Conservation (phyloP, 2,329 filamentous ascomycete species). For the Neoscytalidium dimidiatum region DNA sequence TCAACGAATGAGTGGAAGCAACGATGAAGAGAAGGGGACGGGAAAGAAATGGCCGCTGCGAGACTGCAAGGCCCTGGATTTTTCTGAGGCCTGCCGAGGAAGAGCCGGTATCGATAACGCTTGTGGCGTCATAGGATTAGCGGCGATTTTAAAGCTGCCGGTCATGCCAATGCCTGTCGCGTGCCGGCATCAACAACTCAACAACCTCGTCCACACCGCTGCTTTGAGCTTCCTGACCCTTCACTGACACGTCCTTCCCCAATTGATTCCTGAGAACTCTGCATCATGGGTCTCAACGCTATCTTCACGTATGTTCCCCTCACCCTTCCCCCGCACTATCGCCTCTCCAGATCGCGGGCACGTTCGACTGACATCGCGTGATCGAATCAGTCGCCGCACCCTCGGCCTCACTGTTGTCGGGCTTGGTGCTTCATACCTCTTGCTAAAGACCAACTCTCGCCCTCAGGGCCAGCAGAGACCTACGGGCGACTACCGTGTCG, state of each 20-base stretch:
- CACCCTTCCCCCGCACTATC: background rate
- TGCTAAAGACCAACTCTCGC: conserved; percentile 33
- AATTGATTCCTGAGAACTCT: background rate
- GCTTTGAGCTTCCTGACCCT: background rate
- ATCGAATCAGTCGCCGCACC: conserved; percentile 32
- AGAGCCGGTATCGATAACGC: conserved; percentile 11
- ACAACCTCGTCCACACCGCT: conserved; percentile 9
- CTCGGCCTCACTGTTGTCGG: conserved; percentile 33
- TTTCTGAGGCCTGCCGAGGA: background rate
- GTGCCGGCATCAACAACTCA: conserved; percentile 7
- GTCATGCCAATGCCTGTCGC: conserved; percentile 10
- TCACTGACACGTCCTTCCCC: background rate
- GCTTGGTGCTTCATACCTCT: conserved; percentile 34
- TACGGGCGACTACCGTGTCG: conserved; percentile 11
- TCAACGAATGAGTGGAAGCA: background rate
- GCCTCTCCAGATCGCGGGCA: background rate
- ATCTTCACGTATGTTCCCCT: conserved; percentile 6
- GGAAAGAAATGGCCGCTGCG: background rate
- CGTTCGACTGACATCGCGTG: conserved; percentile 8
- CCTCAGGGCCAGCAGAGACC: conserved; percentile 28
- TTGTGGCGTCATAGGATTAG: conserved; percentile 10
- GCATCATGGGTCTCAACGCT: conserved; percentile 13
- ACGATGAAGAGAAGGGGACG: background rate
- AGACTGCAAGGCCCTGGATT: background rate
- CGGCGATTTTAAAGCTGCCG: background rate